These are phyloP conservation scores for Boletus insuetus DNA, from an alignment of 768 basidiomycete species.

Conservation along the genomic window DNA sequence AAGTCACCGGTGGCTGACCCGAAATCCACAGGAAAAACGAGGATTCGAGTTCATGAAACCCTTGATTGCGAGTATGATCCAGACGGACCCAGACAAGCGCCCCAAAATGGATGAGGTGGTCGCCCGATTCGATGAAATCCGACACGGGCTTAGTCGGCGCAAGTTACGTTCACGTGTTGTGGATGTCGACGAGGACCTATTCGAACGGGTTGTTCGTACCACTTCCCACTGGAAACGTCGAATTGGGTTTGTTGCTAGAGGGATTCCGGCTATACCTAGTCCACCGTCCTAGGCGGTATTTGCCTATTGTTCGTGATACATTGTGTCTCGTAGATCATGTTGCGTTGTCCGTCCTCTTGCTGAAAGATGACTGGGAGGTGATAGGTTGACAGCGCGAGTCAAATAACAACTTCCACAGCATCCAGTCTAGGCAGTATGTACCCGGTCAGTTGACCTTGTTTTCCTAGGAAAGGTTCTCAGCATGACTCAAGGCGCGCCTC, in stretches of 20 bases:
- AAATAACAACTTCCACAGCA: too few relatives aligned
- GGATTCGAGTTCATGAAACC: slow-evolving; percentile 33
- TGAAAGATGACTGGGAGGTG: too few relatives aligned
- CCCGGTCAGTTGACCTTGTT: too few relatives aligned
- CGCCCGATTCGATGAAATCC: slow-evolving; percentile 13
- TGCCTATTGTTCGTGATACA: too few relatives aligned
- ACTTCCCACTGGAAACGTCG: slow-evolving; percentile 27
- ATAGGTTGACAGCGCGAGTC: too few relatives aligned
- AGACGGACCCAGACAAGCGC: slow-evolving; percentile 33
- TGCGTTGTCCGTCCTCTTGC: too few relatives aligned
- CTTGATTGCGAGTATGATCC: slow-evolving; percentile 35
- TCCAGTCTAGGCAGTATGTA: too few relatives aligned
- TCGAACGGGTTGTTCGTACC: slow-evolving; percentile 11
- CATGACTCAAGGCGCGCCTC: too few relatives aligned
- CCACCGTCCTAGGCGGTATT: background rate
- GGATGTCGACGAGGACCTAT: slow-evolving; percentile 8
- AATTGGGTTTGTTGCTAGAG: slow-evolving; percentile 9
- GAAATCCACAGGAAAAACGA: background rate
- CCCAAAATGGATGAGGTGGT: slow-evolving; percentile 38
- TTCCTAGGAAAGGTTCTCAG: too few relatives aligned
- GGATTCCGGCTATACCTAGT: slow-evolving; percentile 15
- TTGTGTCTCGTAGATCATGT: background rate
- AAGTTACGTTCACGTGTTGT: slow-evolving; percentile 30
- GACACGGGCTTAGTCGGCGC: background rate
- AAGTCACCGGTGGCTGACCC: background rate